These are phyloP conservation scores for Rhizophora mangle DNA, from an alignment of 345 rosid genomes.

Conservation along the genomic window DNA sequence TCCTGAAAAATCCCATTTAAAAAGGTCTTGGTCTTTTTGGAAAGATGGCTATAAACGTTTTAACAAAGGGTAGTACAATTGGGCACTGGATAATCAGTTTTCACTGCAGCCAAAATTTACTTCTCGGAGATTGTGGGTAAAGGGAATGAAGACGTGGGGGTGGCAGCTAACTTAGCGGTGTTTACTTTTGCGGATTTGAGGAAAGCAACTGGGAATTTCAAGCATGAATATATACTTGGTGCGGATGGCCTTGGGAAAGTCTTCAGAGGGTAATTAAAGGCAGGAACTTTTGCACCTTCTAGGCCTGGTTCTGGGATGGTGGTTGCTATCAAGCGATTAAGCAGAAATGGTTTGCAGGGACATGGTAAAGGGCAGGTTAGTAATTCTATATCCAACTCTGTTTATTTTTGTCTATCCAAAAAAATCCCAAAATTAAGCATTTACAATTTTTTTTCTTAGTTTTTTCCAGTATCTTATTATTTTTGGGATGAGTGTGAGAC, in stretches of 20 bases:
- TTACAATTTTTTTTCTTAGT: neutral
- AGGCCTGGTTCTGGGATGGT: constrained; percentile 53
- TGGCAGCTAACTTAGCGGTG: constrained; percentile 39
- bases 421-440: no score
- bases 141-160: constrained; percentile 25
- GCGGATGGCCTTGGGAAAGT: constrained; percentile 83
- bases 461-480: neutral
- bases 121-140: constrained; percentile 33
- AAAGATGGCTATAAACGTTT: constrained; percentile 32
- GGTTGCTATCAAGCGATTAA: constrained; percentile 78
- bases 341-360: constrained; percentile 60
- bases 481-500: no score
- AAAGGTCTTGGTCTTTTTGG: neutral
- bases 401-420: no score
- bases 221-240: constrained; percentile 57
- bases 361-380: constrained; percentile 73
- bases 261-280: constrained; percentile 79
- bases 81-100: no score
- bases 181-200: constrained; percentile 59
- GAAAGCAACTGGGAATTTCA: constrained; percentile 58
- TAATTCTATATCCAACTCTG: no score
- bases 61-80: constrained; percentile 24
- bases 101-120: constrained; percentile 40
- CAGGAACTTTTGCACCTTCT: constrained; percentile 54
- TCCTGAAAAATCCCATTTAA: no score